Conservation (phyloP, 257 asterid species). For the Striga asiatica region DNA sequence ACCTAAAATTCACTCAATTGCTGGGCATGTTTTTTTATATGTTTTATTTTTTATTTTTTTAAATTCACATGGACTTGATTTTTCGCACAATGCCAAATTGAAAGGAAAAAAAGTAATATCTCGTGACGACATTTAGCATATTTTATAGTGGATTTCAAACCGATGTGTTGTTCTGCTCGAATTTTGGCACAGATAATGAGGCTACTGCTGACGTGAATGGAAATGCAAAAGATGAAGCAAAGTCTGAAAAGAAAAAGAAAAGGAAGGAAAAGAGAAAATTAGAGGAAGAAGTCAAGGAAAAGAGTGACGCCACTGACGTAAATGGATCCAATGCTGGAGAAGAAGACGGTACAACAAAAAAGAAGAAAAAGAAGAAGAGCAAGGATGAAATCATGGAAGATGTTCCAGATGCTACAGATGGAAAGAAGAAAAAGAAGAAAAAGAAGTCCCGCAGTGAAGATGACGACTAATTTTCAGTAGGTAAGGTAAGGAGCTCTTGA, state of each 20-base stretch:
- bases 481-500: no score
- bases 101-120: no score
- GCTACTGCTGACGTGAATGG: slow-evolving; percentile 29
- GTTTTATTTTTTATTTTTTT: background rate
- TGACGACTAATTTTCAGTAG: slow-evolving; percentile 13
- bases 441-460: slow-evolving; percentile 38
- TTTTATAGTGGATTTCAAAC: background rate
- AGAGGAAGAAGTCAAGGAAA: slow-evolving; percentile 29
- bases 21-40: background rate
- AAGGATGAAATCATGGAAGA: slow-evolving; percentile 30
- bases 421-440: slow-evolving; percentile 40
- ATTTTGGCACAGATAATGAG: slow-evolving; percentile 37
- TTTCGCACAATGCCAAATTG: background rate
- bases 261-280: slow-evolving; percentile 66
- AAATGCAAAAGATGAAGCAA: slow-evolving; percentile 46
- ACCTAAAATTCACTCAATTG: background rate
- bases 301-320: slow-evolving; percentile 26
- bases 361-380: slow-evolving; percentile 59
- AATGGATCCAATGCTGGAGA: slow-evolving; percentile 32
- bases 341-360: slow-evolving; percentile 51
- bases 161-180: background rate
- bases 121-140: background rate
- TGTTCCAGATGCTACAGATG: slow-evolving; percentile 26
- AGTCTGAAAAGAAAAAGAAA: slow-evolving; percentile 74
- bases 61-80: no score